A percentile compares a stretch with the other conserved stretches of the same genome.
These are phyloP conservation scores for Fusarium armeniacum DNA, from an alignment of 2,329 filamentous ascomycete genomes.

Conservation along the genomic window DNA sequence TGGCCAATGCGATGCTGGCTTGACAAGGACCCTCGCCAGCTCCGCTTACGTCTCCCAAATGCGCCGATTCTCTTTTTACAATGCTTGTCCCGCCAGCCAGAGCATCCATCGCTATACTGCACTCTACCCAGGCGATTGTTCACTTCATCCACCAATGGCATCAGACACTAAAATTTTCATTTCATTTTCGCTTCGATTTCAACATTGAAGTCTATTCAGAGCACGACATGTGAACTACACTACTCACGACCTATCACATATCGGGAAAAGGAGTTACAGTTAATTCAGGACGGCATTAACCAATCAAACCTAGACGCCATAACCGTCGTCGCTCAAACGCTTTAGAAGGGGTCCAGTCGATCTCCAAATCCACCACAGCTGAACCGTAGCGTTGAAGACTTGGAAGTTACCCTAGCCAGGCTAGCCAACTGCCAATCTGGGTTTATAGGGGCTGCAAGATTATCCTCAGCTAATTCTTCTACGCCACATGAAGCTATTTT, in stretches of 20 bases:
- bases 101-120: neutral
- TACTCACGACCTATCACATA: slow-evolving; percentile 9
- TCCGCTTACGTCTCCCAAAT: slow-evolving; percentile 38
- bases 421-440: slow-evolving; percentile 4
- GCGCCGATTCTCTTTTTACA: slow-evolving; percentile 13
- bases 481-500: slow-evolving; percentile 32
- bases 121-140: slow-evolving; percentile 1
- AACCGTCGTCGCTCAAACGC: slow-evolving; percentile 33
- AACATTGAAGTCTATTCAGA: slow-evolving; percentile 23
- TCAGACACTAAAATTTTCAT: slow-evolving; percentile 20
- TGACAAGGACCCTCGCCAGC: slow-evolving; percentile 30
- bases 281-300: slow-evolving; percentile 9
- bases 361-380: slow-evolving; percentile 33
- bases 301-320: slow-evolving; percentile 37
- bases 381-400: slow-evolving; percentile 28
- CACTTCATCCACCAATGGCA: slow-evolving; percentile 36
- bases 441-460: slow-evolving; percentile 8
- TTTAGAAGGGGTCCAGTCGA: slow-evolving; percentile 9
- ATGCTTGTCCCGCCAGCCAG: slow-evolving; percentile 2
- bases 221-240: neutral
- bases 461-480: slow-evolving; percentile 5
- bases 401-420: slow-evolving; percentile 3
- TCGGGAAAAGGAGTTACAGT: slow-evolving; percentile 9
- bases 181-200: slow-evolving; percentile 26
- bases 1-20: slow-evolving; percentile 34